Evolutionary conservation across 345 rosid species (phyloP).

Genomic region (Eucalyptus urophylla): DNA sequence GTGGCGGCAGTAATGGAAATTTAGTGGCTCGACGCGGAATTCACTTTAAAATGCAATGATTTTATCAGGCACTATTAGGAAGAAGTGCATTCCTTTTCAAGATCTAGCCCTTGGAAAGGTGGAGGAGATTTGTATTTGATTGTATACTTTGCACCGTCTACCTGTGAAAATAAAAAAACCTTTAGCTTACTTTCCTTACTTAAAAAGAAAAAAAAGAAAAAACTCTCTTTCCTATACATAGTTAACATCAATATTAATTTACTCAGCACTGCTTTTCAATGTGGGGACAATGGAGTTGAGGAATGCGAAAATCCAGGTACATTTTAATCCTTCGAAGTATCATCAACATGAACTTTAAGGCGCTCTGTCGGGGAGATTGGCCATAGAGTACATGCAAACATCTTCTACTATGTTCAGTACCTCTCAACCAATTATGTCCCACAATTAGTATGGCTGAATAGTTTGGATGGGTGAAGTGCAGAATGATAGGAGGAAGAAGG

Average conservation of each 20-base stretch:
- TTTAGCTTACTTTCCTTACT: background rate
- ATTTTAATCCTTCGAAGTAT: background rate
- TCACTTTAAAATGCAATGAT: background rate
- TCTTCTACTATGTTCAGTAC: background rate
- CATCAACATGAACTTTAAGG: background rate
- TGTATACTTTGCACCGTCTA: background rate
- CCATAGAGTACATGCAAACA: background rate
- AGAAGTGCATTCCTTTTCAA: background rate
- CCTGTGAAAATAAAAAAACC: background rate
- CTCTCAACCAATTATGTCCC: background rate
- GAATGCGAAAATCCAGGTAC: background rate
- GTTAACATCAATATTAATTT: background rate
- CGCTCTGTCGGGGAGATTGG: background rate
- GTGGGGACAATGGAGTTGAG: background rate
- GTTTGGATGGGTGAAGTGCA: background rate
- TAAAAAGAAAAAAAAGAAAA: background rate
- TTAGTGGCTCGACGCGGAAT: background rate
- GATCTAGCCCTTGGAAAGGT: background rate
- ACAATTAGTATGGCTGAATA: background rate
- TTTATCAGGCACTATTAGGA: background rate
- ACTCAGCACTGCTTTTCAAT: background rate
- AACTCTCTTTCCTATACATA: background rate
- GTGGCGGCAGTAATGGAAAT: background rate
- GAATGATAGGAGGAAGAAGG: background rate
- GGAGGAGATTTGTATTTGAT: background rate